Conservation (phyloP, 2,329 filamentous ascomycete genomes). For the Penicillium brasilianum region DNA sequence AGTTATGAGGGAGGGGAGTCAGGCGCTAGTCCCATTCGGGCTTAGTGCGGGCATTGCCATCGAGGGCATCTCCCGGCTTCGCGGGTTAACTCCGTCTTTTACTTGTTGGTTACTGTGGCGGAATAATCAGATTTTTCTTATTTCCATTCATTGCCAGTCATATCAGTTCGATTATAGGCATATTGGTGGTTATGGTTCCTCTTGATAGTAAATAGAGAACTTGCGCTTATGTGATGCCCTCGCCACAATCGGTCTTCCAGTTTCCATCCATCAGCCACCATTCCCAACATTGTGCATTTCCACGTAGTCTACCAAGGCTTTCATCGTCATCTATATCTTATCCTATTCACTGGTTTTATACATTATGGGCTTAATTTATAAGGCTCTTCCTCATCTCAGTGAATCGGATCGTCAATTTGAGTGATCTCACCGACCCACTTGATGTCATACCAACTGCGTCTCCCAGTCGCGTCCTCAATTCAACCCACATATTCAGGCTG, state of each 20-base stretch:
- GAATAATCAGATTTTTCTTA: background rate
- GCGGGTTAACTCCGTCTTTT: background rate
- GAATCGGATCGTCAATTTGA: background rate
- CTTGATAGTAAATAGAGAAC: background rate
- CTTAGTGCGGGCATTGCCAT: slow-evolving; percentile 20
- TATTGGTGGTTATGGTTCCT: background rate
- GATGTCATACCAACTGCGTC: slow-evolving; percentile 23
- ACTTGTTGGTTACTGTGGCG: background rate
- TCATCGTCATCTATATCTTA: background rate
- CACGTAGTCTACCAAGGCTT: background rate
- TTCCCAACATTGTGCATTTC: background rate
- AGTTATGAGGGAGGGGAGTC: slow-evolving; percentile 31
- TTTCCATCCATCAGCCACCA: background rate
- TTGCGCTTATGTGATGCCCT: background rate
- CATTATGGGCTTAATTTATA: too few species aligned
- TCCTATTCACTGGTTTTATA: too few species aligned
- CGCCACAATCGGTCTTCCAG: background rate
- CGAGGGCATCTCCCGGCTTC: slow-evolving; percentile 1
- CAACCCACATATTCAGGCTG: background rate
- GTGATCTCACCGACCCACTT: slow-evolving; percentile 25
- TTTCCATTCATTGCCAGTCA: background rate
- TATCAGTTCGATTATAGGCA: background rate
- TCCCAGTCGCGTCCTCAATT: background rate
- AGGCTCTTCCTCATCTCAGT: background rate
- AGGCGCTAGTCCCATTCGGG: slow-evolving; percentile 31